These are phyloP conservation scores for Cotoneaster glaucophyllus DNA, from an alignment of 306 rosid genomes.

Conservation along the genomic window DNA sequence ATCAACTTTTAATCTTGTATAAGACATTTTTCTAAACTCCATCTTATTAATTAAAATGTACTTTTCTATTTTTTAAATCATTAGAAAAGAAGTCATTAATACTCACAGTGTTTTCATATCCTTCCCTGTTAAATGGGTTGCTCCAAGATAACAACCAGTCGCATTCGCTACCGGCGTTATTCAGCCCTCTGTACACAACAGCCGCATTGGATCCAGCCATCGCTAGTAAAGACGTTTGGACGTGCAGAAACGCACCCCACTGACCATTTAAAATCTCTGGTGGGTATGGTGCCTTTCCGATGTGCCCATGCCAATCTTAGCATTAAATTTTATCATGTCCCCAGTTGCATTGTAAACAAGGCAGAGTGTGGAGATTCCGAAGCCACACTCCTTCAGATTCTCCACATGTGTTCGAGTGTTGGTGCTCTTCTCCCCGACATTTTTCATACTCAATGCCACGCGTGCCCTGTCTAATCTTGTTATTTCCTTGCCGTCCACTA, in stretches of 20 bases:
- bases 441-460: neutral
- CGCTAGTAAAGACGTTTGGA: too few species aligned
- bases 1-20: too few species aligned
- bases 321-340: too few species aligned
- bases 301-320: too few species aligned
- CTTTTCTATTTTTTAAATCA: too few species aligned
- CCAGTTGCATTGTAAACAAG: constrained; percentile 8
- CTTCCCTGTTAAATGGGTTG: too few species aligned
- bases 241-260: constrained; percentile 12
- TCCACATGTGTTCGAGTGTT: constrained; percentile 3
- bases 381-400: neutral
- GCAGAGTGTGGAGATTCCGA: neutral
- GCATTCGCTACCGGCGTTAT: accelerated
- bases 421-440: neutral
- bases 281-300: neutral
- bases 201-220: neutral
- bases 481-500: constrained; percentile 6
- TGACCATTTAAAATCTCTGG: neutral
- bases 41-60: too few species aligned
- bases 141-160: neutral
- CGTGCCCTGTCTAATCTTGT: neutral
- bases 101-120: too few species aligned
- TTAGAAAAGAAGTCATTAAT: too few species aligned
- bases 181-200: neutral
- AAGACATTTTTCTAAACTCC: too few species aligned